These are phyloP conservation scores for Herpetomonas tarakana DNA, from an alignment of 208 protist genomes.

Conservation along the genomic window DNA sequence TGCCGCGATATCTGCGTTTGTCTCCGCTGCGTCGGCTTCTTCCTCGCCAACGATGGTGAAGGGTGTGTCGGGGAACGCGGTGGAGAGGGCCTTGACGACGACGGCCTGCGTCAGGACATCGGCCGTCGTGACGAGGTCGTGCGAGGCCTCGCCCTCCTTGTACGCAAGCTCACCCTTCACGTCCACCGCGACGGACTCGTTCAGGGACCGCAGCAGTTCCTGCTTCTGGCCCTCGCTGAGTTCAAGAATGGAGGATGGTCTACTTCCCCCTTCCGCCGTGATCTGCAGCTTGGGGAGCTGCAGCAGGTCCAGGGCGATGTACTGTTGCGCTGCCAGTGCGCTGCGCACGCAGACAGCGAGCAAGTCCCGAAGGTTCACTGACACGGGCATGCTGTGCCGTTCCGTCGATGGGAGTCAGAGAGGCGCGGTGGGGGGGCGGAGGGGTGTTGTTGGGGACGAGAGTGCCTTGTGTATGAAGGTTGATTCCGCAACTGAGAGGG, in stretches of 20 bases:
- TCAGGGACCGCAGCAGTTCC: constrained; percentile 19
- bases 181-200: constrained; percentile 21
- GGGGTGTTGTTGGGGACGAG: too few relatives aligned
- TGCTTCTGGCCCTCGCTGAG: constrained; percentile 11
- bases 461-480: too few relatives aligned
- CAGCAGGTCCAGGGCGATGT: constrained; percentile 43
- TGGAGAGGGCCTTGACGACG: constrained; percentile 21
- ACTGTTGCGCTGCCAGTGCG: constrained; percentile 41
- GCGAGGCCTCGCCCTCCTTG: constrained; percentile 29
- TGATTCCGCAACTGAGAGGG: too few relatives aligned
- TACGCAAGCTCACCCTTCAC: constrained; percentile 42
- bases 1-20: constrained; percentile 10
- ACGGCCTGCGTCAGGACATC: constrained; percentile 58
- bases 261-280: background rate
- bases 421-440: too few relatives aligned
- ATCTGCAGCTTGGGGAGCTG: background rate
- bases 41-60: constrained; percentile 69
- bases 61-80: constrained; percentile 29
- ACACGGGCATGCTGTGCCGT: constrained; percentile 11
- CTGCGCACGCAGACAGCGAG: constrained; percentile 36
- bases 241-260: constrained; percentile 32
- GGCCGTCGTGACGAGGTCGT: constrained; percentile 62
- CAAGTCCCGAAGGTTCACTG: constrained; percentile 34
- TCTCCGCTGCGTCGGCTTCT: constrained; percentile 9
- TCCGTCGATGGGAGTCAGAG: too few relatives aligned